phyloP scores from a whole-genome alignment of 169 alveolate species.

The Theileria parva region DNA sequence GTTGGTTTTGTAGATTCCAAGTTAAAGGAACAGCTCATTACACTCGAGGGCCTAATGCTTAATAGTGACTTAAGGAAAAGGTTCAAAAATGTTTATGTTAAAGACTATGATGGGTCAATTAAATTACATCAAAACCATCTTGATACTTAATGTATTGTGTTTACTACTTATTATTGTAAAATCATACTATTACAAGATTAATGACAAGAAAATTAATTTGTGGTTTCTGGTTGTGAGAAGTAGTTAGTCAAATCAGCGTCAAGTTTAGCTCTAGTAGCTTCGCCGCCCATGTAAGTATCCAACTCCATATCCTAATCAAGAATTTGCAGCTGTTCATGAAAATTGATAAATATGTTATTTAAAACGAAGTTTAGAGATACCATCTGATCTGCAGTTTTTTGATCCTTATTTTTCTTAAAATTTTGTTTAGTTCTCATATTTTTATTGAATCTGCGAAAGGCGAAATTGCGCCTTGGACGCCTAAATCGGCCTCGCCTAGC shows the following conservation, averaged over 20 bases:
- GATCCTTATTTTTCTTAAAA: conserved; percentile 29
- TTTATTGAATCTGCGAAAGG: conserved; percentile 14
- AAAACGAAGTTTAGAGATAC: conserved; percentile 10
- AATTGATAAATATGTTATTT: background rate
- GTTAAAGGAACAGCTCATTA: conserved; percentile 14
- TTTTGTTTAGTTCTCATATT: conserved; percentile 19
- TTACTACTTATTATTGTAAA: too few relatives aligned
- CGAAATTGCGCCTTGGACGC: background rate
- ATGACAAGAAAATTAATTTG: background rate
- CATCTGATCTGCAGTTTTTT: conserved; percentile 48
- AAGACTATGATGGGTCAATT: conserved; percentile 26
- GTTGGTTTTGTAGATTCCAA: conserved; percentile 30
- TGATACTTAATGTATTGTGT: background rate
- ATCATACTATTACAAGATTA: background rate
- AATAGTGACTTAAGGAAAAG: conserved; percentile 26
- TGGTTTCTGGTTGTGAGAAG: conserved; percentile 42
- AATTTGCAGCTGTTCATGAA: background rate
- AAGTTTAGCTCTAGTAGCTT: conserved; percentile 46
- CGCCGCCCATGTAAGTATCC: conserved; percentile 68
- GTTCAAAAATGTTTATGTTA: conserved; percentile 15
- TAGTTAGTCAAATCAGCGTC: conserved; percentile 60
- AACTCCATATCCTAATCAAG: conserved; percentile 60
- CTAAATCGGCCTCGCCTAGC: background rate
- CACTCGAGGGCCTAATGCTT: conserved; percentile 47
- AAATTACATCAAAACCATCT: conserved; percentile 29